Base-by-base conservation (phyloP, 306 rosid genomes). In the Sicyos edulis region DNA sequence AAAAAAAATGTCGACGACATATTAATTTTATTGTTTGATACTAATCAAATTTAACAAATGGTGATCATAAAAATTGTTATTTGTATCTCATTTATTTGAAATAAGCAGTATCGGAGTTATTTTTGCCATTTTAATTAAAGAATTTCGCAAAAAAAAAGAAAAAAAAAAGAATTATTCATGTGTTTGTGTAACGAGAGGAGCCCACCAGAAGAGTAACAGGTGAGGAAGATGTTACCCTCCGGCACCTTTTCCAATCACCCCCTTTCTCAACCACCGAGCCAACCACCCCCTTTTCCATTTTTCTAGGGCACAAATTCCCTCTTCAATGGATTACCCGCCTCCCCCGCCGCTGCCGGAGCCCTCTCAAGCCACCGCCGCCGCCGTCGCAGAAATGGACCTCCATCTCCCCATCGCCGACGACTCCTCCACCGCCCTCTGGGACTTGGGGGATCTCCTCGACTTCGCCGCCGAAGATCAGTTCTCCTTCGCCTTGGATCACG, bases 401-500 rank as follows among this genome's bases (percentile, higher is more conserved):
- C 81, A 77, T 15, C 74, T 68, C 0, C 72, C 64, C 8, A 26
- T 73, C 19, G 5, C 59, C 45, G 85, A 75, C 32, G 85, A 83
- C 44, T 5, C 77, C 20, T 64, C 88, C 22, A 34, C 75, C 17
- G 50, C 62, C 4, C 71, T 82, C 26, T 88, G 93, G 93, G 93
- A 88, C 68, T 78, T 88, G 76, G 81, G 77, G 6, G 86, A 83
- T 77, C 88, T 88, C 54, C 80, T 88, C 11, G 86, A 84, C 76
- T 84, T 88, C 77, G 76, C 84, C 50, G 54, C 77, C 0, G 86
- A 84, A 26, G 83, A 77, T 4, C 80, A 80, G 22, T 45, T 86
- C 21, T 17, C 71, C 3, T 21, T 84, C 44, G 40, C 83, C 0
- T 72, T 80, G 64, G 80, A 61, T 34, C 60, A 74, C 20, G 64